Conservation (phyloP, 257 asterid species). For the Mentha longifolia region DNA sequence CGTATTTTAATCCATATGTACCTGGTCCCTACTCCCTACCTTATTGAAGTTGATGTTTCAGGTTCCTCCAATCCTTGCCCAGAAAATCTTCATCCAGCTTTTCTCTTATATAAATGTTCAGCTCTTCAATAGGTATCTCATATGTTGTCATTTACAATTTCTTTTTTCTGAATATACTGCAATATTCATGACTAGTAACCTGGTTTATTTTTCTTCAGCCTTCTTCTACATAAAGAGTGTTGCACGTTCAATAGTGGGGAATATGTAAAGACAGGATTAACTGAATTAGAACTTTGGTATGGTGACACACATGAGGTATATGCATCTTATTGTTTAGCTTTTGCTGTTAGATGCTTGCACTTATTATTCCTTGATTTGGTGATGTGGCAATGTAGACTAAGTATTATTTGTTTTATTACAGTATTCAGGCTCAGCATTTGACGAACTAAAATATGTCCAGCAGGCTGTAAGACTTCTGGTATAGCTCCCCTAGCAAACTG, state of each 20-base stretch:
- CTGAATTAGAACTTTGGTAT: constrained; percentile 83
- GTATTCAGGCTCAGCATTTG: constrained; percentile 70
- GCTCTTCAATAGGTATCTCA: constrained; percentile 79
- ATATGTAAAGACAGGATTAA: constrained; percentile 72
- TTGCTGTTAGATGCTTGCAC: not conserved
- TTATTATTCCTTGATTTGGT: not conserved
- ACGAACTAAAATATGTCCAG: constrained; percentile 62
- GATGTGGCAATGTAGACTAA: not conserved
- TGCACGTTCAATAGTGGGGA: constrained; percentile 78
- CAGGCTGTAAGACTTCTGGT: constrained; percentile 92
- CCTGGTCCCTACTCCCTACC: constrained; percentile 34
- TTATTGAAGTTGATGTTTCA: constrained; percentile 42
- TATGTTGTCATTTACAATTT: not conserved
- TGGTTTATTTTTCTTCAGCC: constrained; percentile 50
- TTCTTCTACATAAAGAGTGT: constrained; percentile 65
- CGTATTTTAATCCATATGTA: constrained; percentile 2
- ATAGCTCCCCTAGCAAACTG: constrained; percentile 37
- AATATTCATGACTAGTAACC: constrained; percentile 15
- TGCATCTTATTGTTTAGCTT: constrained; percentile 1
- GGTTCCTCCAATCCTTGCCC: constrained; percentile 68
- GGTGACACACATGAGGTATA: constrained; percentile 72
- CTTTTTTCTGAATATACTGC: not conserved
- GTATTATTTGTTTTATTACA: constrained; percentile 37
- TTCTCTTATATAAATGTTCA: constrained; percentile 69
- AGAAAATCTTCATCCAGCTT: constrained; percentile 62